Evolutionary conservation across 2,329 filamentous ascomycete species (phyloP), one percentile per base, ranked within the genome.

Genomic region (Fusarium sambucinum): DNA sequence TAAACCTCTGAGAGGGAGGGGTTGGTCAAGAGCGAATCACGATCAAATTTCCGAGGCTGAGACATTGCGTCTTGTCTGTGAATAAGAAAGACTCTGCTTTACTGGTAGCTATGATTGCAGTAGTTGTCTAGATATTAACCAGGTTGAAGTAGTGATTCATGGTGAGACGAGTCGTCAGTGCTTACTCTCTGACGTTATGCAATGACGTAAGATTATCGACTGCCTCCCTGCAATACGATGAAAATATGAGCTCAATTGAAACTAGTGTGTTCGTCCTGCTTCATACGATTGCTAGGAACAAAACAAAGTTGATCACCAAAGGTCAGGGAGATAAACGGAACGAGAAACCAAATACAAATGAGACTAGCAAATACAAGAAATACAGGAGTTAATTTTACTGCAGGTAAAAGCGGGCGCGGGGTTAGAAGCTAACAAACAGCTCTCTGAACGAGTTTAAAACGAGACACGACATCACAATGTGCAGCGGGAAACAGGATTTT

Each of bases 1-100:
- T 71, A 73, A 6, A 71, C 37, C 6, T 33, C 25, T 11, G 40
- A 30, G 4, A 73, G 65, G 6, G 42, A 52, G 3, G 41, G 51
- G 25, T 60, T 53, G 6, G 59, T 63, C 4, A 68, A 17, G 23
- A 65, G 25, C 8, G n/a, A 38, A 1, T 69, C 29, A 6, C 40
- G 45, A 14, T 71, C 59, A 16, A 65, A 73, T 11, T 54, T 69
- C 5, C 33, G 42, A 29, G 40, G 23, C 23, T 45, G 41, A 21
- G 29, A 14, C 64, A 67, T 67, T 25, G 1, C 5, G 11, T 7
- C 13, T 21, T 8, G 16, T 16, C 6, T 4, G 3, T 2, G 11
- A 23, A 35, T 9, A n/a, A 5, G 9, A 1, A n/a, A 9, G 33
- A n/a, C 4, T 5, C 5, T 38, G 11, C 16, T 12, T 17, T 27